Conservation (phyloP, 306 rosid genomes). For the Gillenia trifoliata region DNA sequence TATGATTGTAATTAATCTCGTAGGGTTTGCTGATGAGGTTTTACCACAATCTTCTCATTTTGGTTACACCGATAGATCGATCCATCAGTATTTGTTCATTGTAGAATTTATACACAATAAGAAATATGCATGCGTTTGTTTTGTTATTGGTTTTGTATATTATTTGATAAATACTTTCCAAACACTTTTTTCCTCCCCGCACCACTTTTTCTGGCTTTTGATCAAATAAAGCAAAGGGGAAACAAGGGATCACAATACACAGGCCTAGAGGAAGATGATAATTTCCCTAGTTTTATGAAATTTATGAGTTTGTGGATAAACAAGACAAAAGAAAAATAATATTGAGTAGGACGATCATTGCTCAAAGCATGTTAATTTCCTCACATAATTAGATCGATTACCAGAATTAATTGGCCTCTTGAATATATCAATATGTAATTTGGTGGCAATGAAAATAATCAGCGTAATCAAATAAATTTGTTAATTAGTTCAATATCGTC, state of each 20-base stretch:
- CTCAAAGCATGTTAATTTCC: not conserved
- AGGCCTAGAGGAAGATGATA: not conserved
- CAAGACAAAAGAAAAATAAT: not conserved
- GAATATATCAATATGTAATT: not conserved
- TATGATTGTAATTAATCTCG: conserved; percentile 7
- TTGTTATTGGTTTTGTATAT: not conserved
- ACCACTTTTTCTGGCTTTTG: not conserved
- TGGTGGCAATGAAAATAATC: not conserved
- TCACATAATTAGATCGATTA: too few relatives aligned
- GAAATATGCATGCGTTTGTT: not conserved
- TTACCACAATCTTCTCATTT: not conserved
- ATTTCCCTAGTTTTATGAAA: not conserved
- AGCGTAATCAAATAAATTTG: not conserved
- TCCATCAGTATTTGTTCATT: not conserved
- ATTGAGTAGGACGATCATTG: not conserved
- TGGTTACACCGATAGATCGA: not conserved
- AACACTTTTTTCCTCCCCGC: not conserved
- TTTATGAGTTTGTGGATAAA: not conserved
- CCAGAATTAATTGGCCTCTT: not conserved
- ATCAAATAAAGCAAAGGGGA: not conserved
- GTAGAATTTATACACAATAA: not conserved
- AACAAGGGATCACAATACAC: too few relatives aligned
- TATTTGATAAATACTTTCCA: not conserved
- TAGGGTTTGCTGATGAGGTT: not conserved
- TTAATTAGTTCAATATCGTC: too few relatives aligned